These are phyloP conservation scores for Didymellaceae sp. DNA, from an alignment of 2,329 filamentous ascomycete species.

Conservation along the genomic window DNA sequence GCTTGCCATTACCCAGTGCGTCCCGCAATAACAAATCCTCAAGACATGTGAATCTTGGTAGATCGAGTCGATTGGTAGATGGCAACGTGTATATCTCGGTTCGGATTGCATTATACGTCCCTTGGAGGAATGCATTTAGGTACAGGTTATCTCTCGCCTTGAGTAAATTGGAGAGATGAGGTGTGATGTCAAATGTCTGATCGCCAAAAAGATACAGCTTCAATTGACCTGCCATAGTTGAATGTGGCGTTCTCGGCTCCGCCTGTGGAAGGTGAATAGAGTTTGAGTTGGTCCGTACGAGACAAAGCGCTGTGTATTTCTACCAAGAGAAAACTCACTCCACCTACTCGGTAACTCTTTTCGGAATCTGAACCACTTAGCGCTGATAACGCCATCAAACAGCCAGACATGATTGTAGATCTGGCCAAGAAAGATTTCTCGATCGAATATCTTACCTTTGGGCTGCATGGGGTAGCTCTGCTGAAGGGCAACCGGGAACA, in stretches of 20 bases:
- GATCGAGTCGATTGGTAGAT: neutral
- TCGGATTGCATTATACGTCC: neutral
- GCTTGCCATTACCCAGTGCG: neutral
- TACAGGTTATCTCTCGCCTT: neutral
- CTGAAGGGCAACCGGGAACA: no score
- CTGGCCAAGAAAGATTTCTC: no score
- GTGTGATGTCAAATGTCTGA: neutral
- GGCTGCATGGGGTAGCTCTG: no score
- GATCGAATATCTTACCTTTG: no score
- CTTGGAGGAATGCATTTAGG: neutral
- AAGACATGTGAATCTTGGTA: neutral
- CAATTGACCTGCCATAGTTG: neutral
- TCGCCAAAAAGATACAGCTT: neutral
- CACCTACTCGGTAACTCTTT: no score
- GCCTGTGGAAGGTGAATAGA: no score
- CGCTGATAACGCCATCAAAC: no score
- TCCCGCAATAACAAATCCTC: neutral
- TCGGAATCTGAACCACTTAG: no score
- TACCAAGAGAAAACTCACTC: no score
- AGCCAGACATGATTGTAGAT: no score
- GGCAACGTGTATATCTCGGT: neutral
- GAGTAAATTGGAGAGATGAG: neutral
- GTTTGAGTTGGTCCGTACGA: no score
- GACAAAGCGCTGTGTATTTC: no score
- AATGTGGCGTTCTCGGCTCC: neutral